A percentile compares a stretch with the other conserved stretches of the same genome.
Evolutionary conservation across 2,329 filamentous ascomycete species (phyloP).

Genomic region (Rhynchosporium agropyri): DNA sequence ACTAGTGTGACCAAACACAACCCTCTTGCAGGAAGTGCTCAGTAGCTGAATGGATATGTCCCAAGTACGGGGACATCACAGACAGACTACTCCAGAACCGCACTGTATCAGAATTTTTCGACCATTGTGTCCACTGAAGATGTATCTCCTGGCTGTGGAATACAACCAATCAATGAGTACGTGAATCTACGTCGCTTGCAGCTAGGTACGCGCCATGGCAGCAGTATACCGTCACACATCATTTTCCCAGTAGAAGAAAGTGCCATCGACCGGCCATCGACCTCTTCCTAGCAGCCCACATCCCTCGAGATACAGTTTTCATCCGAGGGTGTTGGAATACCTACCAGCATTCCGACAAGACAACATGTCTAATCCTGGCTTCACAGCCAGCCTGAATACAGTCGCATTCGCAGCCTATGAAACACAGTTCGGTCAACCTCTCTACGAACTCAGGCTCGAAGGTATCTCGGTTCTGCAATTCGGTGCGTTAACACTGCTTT

Average conservation of each 20-base stretch:
- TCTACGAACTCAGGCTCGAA: constrained; percentile 46
- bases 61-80: not conserved
- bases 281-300: constrained; percentile 2
- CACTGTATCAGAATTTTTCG: not conserved
- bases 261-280: not conserved
- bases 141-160: not conserved
- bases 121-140: not conserved
- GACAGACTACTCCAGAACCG: constrained; percentile 4
- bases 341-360: not conserved
- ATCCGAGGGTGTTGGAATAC: constrained; percentile 6
- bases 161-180: not conserved
- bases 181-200: not conserved
- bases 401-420: constrained; percentile 54
- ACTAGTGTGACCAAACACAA: not conserved
- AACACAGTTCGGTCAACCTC: constrained; percentile 42
- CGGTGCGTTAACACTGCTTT: constrained; percentile 1
- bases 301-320: not conserved
- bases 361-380: not conserved
- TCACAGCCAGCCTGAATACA: constrained; percentile 47
- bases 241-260: not conserved
- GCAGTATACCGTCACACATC: not conserved
- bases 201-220: not conserved
- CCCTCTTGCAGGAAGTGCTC: not conserved
- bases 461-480: not conserved
- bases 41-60: not conserved